Evolutionary conservation across 2,329 filamentous ascomycete genomes (phyloP).

Genomic region (Cladorrhinum sp.): DNA sequence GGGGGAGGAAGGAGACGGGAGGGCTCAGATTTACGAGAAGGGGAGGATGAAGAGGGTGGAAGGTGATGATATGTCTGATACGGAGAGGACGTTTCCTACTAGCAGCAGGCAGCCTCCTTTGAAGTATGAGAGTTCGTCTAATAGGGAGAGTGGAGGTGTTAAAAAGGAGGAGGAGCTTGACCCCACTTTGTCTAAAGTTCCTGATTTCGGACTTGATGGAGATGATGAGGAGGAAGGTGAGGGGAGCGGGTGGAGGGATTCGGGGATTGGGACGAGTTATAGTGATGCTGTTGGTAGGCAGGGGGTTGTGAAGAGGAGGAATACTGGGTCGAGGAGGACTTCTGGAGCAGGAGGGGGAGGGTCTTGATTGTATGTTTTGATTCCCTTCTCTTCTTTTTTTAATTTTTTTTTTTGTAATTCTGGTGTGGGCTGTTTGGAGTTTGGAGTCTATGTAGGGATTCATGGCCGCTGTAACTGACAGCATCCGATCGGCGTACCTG

Average conservation of each 20-base stretch:
- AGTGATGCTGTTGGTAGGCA: constrained; percentile 12
- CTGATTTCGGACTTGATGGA: constrained; percentile 29
- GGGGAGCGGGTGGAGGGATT: constrained; percentile 14
- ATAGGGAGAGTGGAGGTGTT: constrained; percentile 29
- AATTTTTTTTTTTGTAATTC: no score
- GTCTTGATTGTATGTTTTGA: no score
- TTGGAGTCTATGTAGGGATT: no score
- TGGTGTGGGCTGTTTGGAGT: no score
- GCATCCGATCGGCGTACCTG: no score
- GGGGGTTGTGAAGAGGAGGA: constrained; percentile 17
- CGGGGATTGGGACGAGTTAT: constrained; percentile 24
- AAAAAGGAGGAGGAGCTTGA: constrained; percentile 38
- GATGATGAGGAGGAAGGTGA: constrained; percentile 44
- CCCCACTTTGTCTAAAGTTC: constrained; percentile 4
- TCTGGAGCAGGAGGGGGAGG: no score
- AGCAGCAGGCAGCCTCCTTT: constrained; percentile 41
- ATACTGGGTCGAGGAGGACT: not conserved
- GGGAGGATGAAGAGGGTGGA: constrained; percentile 19
- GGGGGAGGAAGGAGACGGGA: constrained; percentile 25
- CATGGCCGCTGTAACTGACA: no score
- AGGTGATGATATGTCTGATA: constrained; percentile 38
- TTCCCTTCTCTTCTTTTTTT: not conserved
- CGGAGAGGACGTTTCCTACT: constrained; percentile 43
- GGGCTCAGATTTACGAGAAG: constrained; percentile 24
- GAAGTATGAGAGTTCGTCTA: constrained; percentile 32